A percentile compares a stretch with the other conserved stretches of the same genome.
These are phyloP conservation scores for Penicillium cataractarum DNA, from an alignment of 495 filamentous ascomycete species.

Conservation along the genomic window DNA sequence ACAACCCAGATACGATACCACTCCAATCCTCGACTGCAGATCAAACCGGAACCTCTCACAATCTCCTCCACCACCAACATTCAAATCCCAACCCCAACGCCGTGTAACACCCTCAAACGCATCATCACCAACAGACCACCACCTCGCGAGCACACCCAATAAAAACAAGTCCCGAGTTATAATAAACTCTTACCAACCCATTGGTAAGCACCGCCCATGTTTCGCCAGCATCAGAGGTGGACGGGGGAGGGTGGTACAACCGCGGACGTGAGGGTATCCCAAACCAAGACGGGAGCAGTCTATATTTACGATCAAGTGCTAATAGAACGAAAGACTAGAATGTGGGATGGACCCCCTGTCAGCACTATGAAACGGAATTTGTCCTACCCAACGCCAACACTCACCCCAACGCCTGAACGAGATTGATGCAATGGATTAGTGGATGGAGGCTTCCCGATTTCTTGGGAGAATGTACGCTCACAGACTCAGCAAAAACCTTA, in stretches of 20 bases:
- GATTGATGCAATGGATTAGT: too few species aligned
- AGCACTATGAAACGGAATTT: too few species aligned
- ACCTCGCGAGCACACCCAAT: too few species aligned
- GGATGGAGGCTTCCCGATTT: too few species aligned
- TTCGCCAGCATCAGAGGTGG: neutral
- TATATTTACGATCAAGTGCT: too few species aligned
- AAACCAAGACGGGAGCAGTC: neutral
- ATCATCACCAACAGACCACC: neutral
- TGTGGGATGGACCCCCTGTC: too few species aligned
- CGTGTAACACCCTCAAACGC: neutral
- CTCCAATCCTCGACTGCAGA: neutral
- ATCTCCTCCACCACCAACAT: neutral
- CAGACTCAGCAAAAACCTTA: too few species aligned
- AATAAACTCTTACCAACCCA: neutral
- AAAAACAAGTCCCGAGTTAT: neutral
- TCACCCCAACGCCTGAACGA: too few species aligned
- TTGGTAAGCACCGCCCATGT: neutral
- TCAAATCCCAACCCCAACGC: neutral
- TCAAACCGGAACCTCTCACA: neutral
- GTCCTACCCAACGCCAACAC: too few species aligned
- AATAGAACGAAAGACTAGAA: too few species aligned
- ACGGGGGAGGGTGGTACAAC: neutral
- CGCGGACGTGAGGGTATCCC: neutral
- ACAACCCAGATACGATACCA: too few species aligned
- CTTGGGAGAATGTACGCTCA: too few species aligned